Evolutionary conservation across 2,329 filamentous ascomycete genomes (phyloP).

Genomic region (Sporothrix luriei): DNA sequence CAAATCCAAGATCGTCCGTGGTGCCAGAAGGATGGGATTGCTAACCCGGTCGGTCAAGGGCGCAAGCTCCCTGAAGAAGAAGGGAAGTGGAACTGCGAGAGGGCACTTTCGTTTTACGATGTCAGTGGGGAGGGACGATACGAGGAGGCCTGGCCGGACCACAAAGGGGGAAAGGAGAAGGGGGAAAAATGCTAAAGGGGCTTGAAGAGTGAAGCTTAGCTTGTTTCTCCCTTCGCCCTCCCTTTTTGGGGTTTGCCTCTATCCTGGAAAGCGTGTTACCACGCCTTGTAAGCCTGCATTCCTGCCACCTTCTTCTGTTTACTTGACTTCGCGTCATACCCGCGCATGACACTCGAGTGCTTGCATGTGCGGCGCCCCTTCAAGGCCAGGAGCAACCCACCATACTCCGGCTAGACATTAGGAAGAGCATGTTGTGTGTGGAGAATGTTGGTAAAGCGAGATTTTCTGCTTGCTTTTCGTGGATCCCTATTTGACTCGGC

Average conservation of each 20-base stretch:
- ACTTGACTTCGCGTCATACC: neutral
- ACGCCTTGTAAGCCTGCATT: slow-evolving; percentile 7
- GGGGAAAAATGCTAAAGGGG: neutral
- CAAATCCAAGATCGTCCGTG: slow-evolving; percentile 33
- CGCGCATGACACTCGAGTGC: neutral
- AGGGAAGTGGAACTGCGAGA: neutral
- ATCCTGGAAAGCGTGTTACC: neutral
- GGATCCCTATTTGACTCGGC: slow-evolving; percentile 26
- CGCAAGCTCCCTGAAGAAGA: slow-evolving; percentile 5
- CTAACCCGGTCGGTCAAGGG: slow-evolving; percentile 21
- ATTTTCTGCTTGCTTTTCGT: slow-evolving; percentile 28
- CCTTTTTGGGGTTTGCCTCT: neutral
- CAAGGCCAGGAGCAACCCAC: slow-evolving; percentile 7
- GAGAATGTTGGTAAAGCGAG: slow-evolving; percentile 23
- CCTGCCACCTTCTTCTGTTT: slow-evolving; percentile 23
- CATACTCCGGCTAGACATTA: neutral
- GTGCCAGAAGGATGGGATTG: slow-evolving; percentile 27
- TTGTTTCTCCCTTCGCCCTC: slow-evolving; percentile 6
- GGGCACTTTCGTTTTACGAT: neutral
- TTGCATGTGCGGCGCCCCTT: slow-evolving; percentile 13
- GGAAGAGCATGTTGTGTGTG: slow-evolving; percentile 29
- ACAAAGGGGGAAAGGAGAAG: neutral
- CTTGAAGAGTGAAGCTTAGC: no score
- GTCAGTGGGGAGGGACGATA: neutral
- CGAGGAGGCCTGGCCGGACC: no score